Conservation (phyloP, 495 filamentous ascomycete species). For the Daldinia vernicosa region DNA sequence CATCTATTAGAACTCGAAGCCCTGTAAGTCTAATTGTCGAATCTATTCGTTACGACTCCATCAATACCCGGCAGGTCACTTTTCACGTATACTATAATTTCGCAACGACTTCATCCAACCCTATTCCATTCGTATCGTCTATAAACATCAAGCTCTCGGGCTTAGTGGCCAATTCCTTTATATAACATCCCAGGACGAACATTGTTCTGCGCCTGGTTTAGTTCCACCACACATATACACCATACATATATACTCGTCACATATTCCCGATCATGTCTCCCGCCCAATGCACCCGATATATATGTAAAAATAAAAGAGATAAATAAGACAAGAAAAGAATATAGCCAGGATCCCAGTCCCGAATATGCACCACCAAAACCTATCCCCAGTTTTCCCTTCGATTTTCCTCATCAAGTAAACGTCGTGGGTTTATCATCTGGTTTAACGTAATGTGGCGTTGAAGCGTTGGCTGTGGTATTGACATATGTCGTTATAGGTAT, state of each 20-base stretch:
- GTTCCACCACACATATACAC: conserved; percentile 19
- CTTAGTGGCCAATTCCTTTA: conserved; percentile 26
- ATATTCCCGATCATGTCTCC: conserved; percentile 21
- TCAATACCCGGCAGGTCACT: not conserved
- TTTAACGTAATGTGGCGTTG: conserved; percentile 22
- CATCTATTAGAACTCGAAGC: conserved; percentile 78
- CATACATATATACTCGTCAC: conserved; percentile 26
- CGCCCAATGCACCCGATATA: conserved; percentile 11
- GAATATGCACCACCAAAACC: conserved; percentile 22
- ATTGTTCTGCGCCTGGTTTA: conserved; percentile 3
- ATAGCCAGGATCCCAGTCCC: conserved; percentile 29
- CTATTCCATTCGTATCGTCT: conserved; percentile 32
- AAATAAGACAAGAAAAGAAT: conserved; percentile 28
- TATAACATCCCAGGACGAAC: conserved; percentile 25
- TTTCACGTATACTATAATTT: not conserved
- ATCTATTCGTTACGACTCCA: not conserved
- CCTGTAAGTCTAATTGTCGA: conserved; percentile 67
- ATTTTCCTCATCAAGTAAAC: conserved; percentile 7
- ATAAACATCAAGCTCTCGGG: conserved; percentile 30
- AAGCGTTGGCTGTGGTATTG: conserved; percentile 17
- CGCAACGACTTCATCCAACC: conserved; percentile 9
- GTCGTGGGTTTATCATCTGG: conserved; percentile 9
- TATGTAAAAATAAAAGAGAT: conserved; percentile 4
- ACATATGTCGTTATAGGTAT: conserved; percentile 68
- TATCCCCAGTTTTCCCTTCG: not conserved